Conservation (phyloP, 2,329 filamentous ascomycete genomes). For the Colletotrichum incanum region DNA sequence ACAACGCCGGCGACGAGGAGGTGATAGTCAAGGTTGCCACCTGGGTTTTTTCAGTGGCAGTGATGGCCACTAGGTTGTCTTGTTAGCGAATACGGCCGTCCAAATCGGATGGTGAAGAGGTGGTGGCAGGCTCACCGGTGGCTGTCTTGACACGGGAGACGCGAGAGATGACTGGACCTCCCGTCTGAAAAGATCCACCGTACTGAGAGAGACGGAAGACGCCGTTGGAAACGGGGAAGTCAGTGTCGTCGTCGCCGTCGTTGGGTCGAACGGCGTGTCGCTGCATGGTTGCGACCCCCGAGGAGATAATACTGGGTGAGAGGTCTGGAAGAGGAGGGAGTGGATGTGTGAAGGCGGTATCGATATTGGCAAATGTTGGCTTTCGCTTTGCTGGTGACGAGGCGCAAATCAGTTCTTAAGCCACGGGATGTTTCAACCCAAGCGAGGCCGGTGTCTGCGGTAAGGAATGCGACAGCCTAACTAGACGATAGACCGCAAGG, state of each 20-base stretch:
- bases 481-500: not conserved
- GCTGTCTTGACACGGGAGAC: slow-evolving; percentile 10
- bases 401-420: not conserved
- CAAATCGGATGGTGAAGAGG: not conserved
- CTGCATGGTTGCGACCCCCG: not conserved
- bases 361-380: not conserved
- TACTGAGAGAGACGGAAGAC: not conserved
- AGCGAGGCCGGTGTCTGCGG: not conserved
- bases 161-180: slow-evolving; percentile 11
- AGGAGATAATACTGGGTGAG: not conserved
- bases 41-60: not conserved
- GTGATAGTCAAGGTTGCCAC: not conserved
- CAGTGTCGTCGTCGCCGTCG: not conserved
- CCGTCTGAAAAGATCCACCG: not conserved
- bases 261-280: not conserved
- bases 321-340: not conserved
- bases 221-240: not conserved
- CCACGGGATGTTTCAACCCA: not conserved
- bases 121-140: not conserved
- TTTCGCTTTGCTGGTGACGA: not conserved
- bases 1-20: not conserved
- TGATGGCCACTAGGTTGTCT: not conserved
- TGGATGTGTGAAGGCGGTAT: not conserved
- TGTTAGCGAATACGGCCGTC: not conserved
- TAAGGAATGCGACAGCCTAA: not conserved